Evolutionary conservation across 1,284 basidiomycete genomes (phyloP).

Genomic region (Mixia osmundae): DNA sequence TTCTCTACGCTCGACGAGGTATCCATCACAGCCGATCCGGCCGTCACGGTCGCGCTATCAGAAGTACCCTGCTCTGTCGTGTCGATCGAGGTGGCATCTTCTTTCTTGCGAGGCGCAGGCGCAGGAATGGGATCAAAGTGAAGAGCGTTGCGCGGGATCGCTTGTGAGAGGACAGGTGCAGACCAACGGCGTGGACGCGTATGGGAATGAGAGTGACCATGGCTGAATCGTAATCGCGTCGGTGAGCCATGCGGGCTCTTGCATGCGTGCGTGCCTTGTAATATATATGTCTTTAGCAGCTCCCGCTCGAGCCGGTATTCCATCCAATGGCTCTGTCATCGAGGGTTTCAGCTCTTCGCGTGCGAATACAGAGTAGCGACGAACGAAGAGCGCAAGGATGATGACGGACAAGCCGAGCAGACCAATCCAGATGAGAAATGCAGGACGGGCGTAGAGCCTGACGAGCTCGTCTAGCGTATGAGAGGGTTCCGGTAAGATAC

Average conservation of each 20-base stretch:
- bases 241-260: too few relatives aligned
- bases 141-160: too few relatives aligned
- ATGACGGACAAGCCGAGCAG: slow-evolving; percentile 41
- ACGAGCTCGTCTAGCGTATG: slow-evolving; percentile 71
- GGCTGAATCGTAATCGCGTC: too few relatives aligned
- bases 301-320: neutral
- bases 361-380: slow-evolving; percentile 20
- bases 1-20: slow-evolving; percentile 2
- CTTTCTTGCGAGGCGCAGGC: too few relatives aligned
- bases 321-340: neutral
- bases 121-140: too few relatives aligned
- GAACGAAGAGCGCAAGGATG: slow-evolving; percentile 36
- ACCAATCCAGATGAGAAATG: slow-evolving; percentile 62
- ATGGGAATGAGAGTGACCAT: too few relatives aligned
- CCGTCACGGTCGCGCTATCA: too few relatives aligned
- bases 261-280: too few relatives aligned
- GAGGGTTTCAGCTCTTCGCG: neutral
- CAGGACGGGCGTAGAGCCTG: slow-evolving; percentile 44
- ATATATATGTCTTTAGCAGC: neutral
- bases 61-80: slow-evolving; percentile 5
- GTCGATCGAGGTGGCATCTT: too few relatives aligned
- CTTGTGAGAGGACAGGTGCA: too few relatives aligned
- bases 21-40: too few relatives aligned
- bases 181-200: too few relatives aligned
- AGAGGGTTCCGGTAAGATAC: slow-evolving; percentile 75